Conservation (phyloP, 2,329 filamentous ascomycete genomes). For the Lecanicillium sp. region DNA sequence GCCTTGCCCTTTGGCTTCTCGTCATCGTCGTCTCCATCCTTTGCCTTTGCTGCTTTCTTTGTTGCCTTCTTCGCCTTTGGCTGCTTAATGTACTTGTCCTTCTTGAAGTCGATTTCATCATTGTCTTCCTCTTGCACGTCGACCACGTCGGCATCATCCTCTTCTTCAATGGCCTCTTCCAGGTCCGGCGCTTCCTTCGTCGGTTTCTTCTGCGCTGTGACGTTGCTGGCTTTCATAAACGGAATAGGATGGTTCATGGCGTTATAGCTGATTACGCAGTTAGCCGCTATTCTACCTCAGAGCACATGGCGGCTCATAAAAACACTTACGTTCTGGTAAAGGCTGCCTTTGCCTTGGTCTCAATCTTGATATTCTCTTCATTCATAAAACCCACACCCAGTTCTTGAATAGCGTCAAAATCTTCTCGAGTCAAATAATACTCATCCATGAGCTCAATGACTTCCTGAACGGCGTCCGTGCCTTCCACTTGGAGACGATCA, state of each 20-base stretch:
- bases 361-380: slow-evolving; percentile 66
- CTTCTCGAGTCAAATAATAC: slow-evolving; percentile 90
- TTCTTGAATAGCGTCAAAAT: slow-evolving; percentile 89
- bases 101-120: slow-evolving; percentile 75
- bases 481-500: slow-evolving; percentile 64
- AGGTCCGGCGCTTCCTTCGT: slow-evolving; percentile 79
- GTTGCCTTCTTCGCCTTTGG: slow-evolving; percentile 61
- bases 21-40: slow-evolving; percentile 41
- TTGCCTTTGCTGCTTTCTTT: slow-evolving; percentile 35
- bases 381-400: slow-evolving; percentile 81
- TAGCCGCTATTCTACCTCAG: not conserved
- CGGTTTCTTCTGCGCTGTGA: slow-evolving; percentile 62
- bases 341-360: slow-evolving; percentile 74
- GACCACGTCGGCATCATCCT: slow-evolving; percentile 62
- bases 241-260: slow-evolving; percentile 77
- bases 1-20: slow-evolving; percentile 46
- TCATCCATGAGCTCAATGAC: slow-evolving; percentile 96
- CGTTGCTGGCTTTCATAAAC: slow-evolving; percentile 87
- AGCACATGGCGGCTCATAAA: not conserved
- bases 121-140: slow-evolving; percentile 58
- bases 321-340: slow-evolving; percentile 80
- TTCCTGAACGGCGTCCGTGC: slow-evolving; percentile 71
- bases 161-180: slow-evolving; percentile 92
- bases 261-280: slow-evolving; percentile 61
- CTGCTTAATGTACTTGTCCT: slow-evolving; percentile 93